A percentile compares a stretch with the other conserved stretches of the same genome.
phyloP scores from a whole-genome alignment of 164 flowering plant species.

The Kalanchoe fedtschenkoi region DNA sequence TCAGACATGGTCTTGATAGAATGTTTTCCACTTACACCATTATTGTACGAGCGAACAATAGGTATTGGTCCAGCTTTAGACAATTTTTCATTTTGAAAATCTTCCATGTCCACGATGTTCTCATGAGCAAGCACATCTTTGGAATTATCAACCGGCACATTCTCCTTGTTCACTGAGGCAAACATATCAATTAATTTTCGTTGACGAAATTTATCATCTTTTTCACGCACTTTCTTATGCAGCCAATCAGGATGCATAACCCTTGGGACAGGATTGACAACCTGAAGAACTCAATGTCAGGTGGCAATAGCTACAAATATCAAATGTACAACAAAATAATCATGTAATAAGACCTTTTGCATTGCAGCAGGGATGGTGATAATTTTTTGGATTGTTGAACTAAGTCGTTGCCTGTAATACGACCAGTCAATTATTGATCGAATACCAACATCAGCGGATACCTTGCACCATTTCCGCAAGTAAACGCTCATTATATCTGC shows the following conservation, averaged over 20 bases:
- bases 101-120: conserved; percentile 63
- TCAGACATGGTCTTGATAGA: conserved; percentile 14
- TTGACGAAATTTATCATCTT: conserved; percentile 92
- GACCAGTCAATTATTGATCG: conserved; percentile 97
- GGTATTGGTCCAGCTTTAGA: conserved; percentile 46
- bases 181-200: conserved; percentile 76
- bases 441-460: conserved; percentile 75
- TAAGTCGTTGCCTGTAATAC: conserved; percentile 90
- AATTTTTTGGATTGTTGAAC: conserved; percentile 93
- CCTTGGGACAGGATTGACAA: conserved; percentile 93
- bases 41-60: conserved; percentile 53
- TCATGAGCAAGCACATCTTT: conserved; percentile 17
- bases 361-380: conserved; percentile 99
- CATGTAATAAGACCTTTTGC: conserved; percentile 68
- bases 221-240: conserved; percentile 90
- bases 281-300: conserved; percentile 34
- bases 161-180: conserved; percentile 26
- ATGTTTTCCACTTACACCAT: conserved; percentile 25
- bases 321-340: background rate
- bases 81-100: conserved; percentile 33
- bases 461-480: conserved; percentile 90
- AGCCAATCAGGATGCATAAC: conserved; percentile 99
- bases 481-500: conserved; percentile 74
- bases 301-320: background rate
- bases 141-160: conserved; percentile 10